Evolutionary conservation across 2,329 filamentous ascomycete species (phyloP).

Genomic region (Exophiala aquamarina): DNA sequence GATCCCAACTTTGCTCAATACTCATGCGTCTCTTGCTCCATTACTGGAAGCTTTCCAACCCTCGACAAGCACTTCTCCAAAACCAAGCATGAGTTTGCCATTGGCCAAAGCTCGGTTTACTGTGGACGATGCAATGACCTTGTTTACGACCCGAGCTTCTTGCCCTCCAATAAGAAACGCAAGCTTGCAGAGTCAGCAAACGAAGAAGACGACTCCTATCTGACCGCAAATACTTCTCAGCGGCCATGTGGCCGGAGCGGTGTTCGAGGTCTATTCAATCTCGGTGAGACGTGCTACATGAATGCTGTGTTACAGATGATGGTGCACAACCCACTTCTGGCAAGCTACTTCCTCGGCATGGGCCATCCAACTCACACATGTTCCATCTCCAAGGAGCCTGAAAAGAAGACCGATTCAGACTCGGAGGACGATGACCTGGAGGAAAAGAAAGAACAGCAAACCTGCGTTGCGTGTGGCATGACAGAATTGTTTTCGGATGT

Average conservation of each 20-base stretch:
- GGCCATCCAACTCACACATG: slow-evolving; percentile 81
- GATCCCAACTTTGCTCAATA: slow-evolving; percentile 26
- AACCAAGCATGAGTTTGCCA: slow-evolving; percentile 26
- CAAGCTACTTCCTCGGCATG: slow-evolving; percentile 89
- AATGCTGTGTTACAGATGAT: slow-evolving; percentile 93
- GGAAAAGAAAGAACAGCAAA: slow-evolving; percentile 30
- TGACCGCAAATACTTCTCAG: slow-evolving; percentile 34
- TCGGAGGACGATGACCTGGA: slow-evolving; percentile 26
- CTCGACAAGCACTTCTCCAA: slow-evolving; percentile 26
- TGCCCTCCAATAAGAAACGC: slow-evolving; percentile 33
- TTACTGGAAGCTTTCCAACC: slow-evolving; percentile 18
- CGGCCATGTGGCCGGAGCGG: slow-evolving; percentile 84
- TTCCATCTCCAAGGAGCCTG: slow-evolving; percentile 40
- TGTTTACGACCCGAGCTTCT: slow-evolving; percentile 26
- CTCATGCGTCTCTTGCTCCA: slow-evolving; percentile 24
- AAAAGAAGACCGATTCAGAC: slow-evolving; percentile 28
- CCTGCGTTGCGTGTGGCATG: slow-evolving; percentile 61
- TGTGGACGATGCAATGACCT: slow-evolving; percentile 27
- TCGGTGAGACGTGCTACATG: slow-evolving; percentile 98
- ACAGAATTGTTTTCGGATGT: slow-evolving; percentile 65
- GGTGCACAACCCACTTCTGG: slow-evolving; percentile 87
- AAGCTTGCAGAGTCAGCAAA: slow-evolving; percentile 37
- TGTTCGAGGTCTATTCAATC: slow-evolving; percentile 90
- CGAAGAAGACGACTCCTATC: slow-evolving; percentile 59
- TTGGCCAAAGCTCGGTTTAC: slow-evolving; percentile 23